Percentiles rank a stretch among this genome's conserved stretches.
These are phyloP conservation scores for Solioccasus polychromus DNA, from an alignment of 768 basidiomycete species.

Conservation along the genomic window DNA sequence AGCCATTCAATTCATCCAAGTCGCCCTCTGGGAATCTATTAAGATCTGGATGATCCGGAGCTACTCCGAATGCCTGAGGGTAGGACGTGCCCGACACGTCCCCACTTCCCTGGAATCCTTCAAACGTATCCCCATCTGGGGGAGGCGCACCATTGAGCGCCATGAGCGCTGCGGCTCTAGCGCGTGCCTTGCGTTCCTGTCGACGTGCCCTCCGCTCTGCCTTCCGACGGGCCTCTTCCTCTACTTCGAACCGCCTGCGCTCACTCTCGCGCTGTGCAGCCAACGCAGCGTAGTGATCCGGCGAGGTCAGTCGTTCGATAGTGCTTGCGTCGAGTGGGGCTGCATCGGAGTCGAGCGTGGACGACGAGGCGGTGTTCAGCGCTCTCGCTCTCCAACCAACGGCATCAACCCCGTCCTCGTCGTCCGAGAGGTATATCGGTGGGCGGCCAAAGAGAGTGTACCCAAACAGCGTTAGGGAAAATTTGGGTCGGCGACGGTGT, in stretches of 20 bases:
- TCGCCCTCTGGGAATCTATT: slow-evolving; percentile 2
- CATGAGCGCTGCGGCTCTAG: slow-evolving; percentile 30
- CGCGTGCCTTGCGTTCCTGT: slow-evolving; percentile 44
- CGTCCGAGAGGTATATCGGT: slow-evolving; percentile 59
- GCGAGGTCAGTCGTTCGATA: slow-evolving; percentile 51
- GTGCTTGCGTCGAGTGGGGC: slow-evolving; percentile 57
- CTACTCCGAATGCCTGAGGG: not conserved
- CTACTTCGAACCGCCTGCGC: slow-evolving; percentile 31
- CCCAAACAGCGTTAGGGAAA: slow-evolving; percentile 59
- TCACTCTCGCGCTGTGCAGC: slow-evolving; percentile 29
- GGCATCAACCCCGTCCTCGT: slow-evolving; percentile 40
- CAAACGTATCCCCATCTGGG: slow-evolving; percentile 43
- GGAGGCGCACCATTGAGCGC: slow-evolving; percentile 31
- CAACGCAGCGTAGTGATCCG: slow-evolving; percentile 30
- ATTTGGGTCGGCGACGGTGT: slow-evolving; percentile 32
- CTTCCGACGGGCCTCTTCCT: slow-evolving; percentile 41
- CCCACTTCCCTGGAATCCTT: slow-evolving; percentile 64
- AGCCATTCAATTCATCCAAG: slow-evolving; percentile 4
- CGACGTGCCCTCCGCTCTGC: slow-evolving; percentile 48
- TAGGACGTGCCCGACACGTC: not conserved
- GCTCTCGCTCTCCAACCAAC: slow-evolving; percentile 19
- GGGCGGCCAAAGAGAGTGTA: slow-evolving; percentile 64
- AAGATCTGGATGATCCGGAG: slow-evolving; percentile 7
- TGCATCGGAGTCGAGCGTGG: slow-evolving; percentile 69
- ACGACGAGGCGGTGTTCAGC: slow-evolving; percentile 28